A percentile compares a stretch with the other conserved stretches of the same genome.
Evolutionary conservation across 1,284 basidiomycete species (phyloP).

Genomic region (Porodaedalea pini): DNA sequence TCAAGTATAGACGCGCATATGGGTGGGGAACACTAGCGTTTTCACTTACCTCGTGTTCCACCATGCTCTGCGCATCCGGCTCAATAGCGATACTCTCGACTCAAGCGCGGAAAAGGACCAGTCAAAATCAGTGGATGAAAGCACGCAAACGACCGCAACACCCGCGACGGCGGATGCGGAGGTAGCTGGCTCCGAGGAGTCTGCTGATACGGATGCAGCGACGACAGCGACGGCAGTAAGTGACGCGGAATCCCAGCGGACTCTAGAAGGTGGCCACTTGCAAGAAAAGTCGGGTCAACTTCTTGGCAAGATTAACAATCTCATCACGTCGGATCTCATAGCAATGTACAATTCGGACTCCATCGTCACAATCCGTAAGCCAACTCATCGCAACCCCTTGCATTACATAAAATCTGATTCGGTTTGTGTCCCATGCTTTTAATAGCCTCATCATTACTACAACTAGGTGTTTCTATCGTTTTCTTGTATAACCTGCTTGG

Average conservation of each 20-base stretch:
- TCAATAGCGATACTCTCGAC: constrained; percentile 30
- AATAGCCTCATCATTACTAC: constrained; percentile 24
- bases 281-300: constrained; percentile 29
- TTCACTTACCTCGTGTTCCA: constrained; percentile 53
- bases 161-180: constrained; percentile 6
- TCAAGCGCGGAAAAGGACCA: not conserved
- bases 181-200: not conserved
- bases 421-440: too few relatives aligned
- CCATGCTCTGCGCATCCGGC: constrained; percentile 51
- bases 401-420: too few relatives aligned
- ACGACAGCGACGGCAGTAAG: too few relatives aligned
- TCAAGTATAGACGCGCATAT: not conserved
- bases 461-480: constrained; percentile 28
- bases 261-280: too few relatives aligned
- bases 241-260: too few relatives aligned
- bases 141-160: not conserved
- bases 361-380: constrained; percentile 14
- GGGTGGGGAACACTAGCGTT: constrained; percentile 25
- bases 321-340: constrained; percentile 23
- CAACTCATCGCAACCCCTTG: too few relatives aligned
- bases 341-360: constrained; percentile 21
- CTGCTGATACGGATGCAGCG: too few relatives aligned
- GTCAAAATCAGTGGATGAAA: not conserved
- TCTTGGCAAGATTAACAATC: constrained; percentile 40
- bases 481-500: constrained; percentile 33